Evolutionary conservation across 306 rosid genomes (phyloP).

Genomic region (Vachellia collinsii): DNA sequence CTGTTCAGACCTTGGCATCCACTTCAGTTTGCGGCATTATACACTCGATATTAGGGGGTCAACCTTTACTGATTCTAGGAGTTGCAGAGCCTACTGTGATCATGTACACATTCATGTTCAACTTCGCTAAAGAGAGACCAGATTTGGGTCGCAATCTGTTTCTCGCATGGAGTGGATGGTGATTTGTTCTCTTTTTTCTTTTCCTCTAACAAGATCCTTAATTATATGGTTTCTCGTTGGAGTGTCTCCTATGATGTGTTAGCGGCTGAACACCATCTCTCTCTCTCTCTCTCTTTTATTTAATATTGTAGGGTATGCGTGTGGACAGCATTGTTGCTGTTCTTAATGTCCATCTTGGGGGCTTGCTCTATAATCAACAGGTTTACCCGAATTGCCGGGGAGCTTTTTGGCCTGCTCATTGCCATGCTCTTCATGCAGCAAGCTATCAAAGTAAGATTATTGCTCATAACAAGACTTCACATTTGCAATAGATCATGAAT

Average conservation of each 20-base stretch:
- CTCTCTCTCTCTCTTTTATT: no score
- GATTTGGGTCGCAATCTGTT: constrained; percentile 65
- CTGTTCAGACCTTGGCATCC: constrained; percentile 77
- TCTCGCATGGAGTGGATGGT: constrained; percentile 82
- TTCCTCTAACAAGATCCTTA: background rate
- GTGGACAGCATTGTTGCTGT: constrained; percentile 83
- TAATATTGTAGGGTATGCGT: constrained; percentile 83
- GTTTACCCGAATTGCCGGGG: constrained; percentile 94
- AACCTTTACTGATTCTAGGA: constrained; percentile 72
- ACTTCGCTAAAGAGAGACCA: constrained; percentile 62
- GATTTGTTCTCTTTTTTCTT: background rate
- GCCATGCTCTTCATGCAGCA: constrained; percentile 99
- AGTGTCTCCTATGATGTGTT: background rate
- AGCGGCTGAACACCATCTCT: constrained; percentile 23
- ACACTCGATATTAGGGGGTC: constrained; percentile 80
- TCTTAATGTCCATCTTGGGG: constrained; percentile 81
- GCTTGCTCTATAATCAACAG: constrained; percentile 97
- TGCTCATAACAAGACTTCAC: background rate
- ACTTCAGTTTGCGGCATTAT: constrained; percentile 72
- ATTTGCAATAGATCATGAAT: constrained; percentile 10
- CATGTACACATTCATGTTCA: constrained; percentile 79
- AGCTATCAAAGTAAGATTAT: constrained; percentile 71
- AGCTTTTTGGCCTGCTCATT: constrained; percentile 88
- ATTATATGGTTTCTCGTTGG: constrained; percentile 12
- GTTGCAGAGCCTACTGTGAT: constrained; percentile 83